Base-by-base conservation (phyloP, 2,329 filamentous ascomycete species). In the Pseudogymnoascus verrucosus region DNA sequence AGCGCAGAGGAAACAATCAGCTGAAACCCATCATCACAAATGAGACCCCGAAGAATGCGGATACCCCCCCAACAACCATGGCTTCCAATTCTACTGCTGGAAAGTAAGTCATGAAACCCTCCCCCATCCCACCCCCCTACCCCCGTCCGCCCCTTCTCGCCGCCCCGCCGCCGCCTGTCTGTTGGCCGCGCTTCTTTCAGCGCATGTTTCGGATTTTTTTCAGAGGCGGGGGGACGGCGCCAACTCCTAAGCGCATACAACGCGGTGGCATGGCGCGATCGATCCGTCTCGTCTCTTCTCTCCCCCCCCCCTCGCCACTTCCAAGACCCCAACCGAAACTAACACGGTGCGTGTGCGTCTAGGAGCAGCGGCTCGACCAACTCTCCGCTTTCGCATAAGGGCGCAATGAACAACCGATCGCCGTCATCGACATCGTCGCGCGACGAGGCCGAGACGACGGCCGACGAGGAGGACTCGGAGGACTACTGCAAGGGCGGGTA, bases 401-500 rank as follows among this genome's bases (percentile, higher is more conserved):
- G 61, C 42, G 64, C 65, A 39, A 67, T 65, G 40, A 70, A 68
- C 64, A 74, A 74, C 64, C 69, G 71, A 65, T 72, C 72, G 11
- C 70, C 91, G 67, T 89, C 90, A 65, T 89, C 89, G 62, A 89
- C 90, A 63, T 89, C 89, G 60, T 90, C 88, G 65, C 92, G 93
- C 77, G 93, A 96, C 75, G 83, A 85, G 70, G 86, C 89, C 76
- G 93, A 97, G 72, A 93, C 95, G 74, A 96, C 93, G 40, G 93
- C 93, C 73, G 95, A 98, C 75, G 95, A 99, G 79, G 95, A 99
- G 78, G 95, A 99, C 77, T 96, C 91, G 59, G 93, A 98, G 78
- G 95, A 99, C 77, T 99, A 99, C 80, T 97, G 93, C 84, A 98
- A 98, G 79, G 95, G 95, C 72, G 95, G 95, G 66, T 99, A 98